A percentile compares a stretch with the other conserved stretches of the same genome.
phyloP scores from a whole-genome alignment of 2,329 filamentous ascomycete genomes.

The Chrysoporthe cubensis region DNA sequence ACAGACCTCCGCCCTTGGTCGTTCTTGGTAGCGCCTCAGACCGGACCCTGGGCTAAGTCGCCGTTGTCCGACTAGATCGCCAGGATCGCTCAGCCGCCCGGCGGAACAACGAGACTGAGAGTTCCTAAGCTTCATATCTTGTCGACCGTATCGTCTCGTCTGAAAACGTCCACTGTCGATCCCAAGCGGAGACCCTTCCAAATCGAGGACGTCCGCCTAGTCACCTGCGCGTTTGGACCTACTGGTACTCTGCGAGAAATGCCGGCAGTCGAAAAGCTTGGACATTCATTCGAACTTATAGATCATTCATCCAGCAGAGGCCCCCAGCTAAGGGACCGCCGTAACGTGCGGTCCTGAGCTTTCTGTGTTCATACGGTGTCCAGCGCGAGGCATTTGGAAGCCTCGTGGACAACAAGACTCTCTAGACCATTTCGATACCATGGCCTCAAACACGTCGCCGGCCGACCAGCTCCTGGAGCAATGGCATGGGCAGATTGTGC shows the following conservation, averaged over 20 bases:
- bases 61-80: slow-evolving; percentile 3
- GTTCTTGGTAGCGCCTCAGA: slow-evolving; percentile 21
- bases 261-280: not conserved
- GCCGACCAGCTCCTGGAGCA: slow-evolving; percentile 38
- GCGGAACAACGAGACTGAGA: slow-evolving; percentile 6
- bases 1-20: slow-evolving; percentile 23
- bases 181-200: slow-evolving; percentile 13
- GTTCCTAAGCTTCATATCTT: not conserved
- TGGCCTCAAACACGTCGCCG: slow-evolving; percentile 15
- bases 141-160: slow-evolving; percentile 8
- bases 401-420: not conserved
- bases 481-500: slow-evolving; percentile 51
- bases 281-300: not conserved
- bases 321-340: not conserved
- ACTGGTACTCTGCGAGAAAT: not conserved
- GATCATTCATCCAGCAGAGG: slow-evolving; percentile 11
- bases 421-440: slow-evolving; percentile 1
- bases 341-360: not conserved
- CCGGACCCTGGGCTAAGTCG: slow-evolving; percentile 23
- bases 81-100: slow-evolving; percentile 13
- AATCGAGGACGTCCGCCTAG: slow-evolving; percentile 13
- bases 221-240: slow-evolving; percentile 20
- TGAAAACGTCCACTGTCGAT: not conserved
- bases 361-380: not conserved
- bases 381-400: not conserved